phyloP scores from a whole-genome alignment of 164 flowering plant genomes.

The Vitis rupestris region DNA sequence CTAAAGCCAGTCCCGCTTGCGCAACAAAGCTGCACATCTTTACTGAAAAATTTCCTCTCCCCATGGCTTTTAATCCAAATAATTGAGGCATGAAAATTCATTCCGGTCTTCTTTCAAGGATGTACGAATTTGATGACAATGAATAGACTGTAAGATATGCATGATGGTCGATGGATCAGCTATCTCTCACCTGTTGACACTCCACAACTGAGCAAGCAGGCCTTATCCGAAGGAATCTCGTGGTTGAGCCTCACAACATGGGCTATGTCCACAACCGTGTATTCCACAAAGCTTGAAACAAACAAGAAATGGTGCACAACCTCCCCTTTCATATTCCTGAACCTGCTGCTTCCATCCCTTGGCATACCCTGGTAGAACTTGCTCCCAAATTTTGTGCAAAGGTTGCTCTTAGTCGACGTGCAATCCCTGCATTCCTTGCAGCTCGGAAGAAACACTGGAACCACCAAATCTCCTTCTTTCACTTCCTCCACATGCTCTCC shows the following conservation, averaged over 20 bases:
- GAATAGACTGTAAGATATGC: no score
- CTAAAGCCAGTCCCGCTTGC: no score
- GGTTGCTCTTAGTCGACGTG: conserved; percentile 49
- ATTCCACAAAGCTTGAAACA: conserved; percentile 62
- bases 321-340: conserved; percentile 42
- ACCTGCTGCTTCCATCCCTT: conserved; percentile 50
- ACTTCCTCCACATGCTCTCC: conserved; percentile 60
- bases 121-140: no score
- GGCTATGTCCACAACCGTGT: conserved; percentile 56
- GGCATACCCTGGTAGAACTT: conserved; percentile 27
- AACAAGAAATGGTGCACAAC: conserved; percentile 33
- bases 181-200: conserved; percentile 47
- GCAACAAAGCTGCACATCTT: no score
- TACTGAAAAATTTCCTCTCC: no score
- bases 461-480: conserved; percentile 54
- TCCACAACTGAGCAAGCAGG: conserved; percentile 69
- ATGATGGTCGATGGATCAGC: neutral
- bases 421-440: conserved; percentile 65
- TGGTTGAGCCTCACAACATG: conserved; percentile 39
- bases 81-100: no score
- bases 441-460: conserved; percentile 49
- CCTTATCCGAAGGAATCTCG: conserved; percentile 44
- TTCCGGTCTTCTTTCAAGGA: no score
- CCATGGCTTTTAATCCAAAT: no score
- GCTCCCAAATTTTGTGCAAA: conserved; percentile 31